These are phyloP conservation scores for Penicillium sp. DNA, from an alignment of 2,329 filamentous ascomycete genomes.

Conservation along the genomic window DNA sequence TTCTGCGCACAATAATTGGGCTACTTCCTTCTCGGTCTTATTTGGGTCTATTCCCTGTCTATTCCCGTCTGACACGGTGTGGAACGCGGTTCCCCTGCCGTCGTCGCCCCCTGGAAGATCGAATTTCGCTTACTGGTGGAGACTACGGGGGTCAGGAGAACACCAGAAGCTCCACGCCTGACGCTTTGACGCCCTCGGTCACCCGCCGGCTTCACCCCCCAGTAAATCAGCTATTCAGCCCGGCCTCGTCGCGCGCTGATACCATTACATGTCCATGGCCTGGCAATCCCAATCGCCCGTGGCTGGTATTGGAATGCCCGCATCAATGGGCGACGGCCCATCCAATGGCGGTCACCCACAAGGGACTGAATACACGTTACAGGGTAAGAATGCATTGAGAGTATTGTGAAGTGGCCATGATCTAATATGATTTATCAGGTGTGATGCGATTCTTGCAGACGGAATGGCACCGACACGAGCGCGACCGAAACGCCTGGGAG, in stretches of 20 bases:
- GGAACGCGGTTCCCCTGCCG: conserved; percentile 16
- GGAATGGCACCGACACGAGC: conserved; percentile 98
- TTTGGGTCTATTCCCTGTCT: neutral
- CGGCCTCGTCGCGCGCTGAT: neutral
- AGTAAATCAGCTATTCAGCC: neutral
- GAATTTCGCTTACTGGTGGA: conserved; percentile 20
- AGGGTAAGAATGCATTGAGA: conserved; percentile 53
- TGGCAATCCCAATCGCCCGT: conserved; percentile 69
- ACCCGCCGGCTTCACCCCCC: neutral
- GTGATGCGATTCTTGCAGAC: conserved; percentile 99
- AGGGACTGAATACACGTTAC: conserved; percentile 71
- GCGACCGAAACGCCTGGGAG: conserved; percentile 97
- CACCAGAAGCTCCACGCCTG: conserved; percentile 14
- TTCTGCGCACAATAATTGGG: conserved; percentile 12
- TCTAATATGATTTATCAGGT: conserved; percentile 51
- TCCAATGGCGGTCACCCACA: conserved; percentile 52
- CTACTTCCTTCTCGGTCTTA: conserved; percentile 5
- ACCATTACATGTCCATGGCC: conserved; percentile 55
- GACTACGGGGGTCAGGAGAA: conserved; percentile 26
- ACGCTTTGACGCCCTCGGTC: conserved; percentile 5
- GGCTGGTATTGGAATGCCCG: conserved; percentile 54
- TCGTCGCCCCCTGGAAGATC: conserved; percentile 16
- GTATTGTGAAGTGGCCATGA: neutral
- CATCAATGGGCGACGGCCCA: conserved; percentile 42
- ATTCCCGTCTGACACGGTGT: conserved; percentile 14